These are phyloP conservation scores for Eleusine indica DNA, from an alignment of 176 grass and related monocot genomes.

Conservation along the genomic window DNA sequence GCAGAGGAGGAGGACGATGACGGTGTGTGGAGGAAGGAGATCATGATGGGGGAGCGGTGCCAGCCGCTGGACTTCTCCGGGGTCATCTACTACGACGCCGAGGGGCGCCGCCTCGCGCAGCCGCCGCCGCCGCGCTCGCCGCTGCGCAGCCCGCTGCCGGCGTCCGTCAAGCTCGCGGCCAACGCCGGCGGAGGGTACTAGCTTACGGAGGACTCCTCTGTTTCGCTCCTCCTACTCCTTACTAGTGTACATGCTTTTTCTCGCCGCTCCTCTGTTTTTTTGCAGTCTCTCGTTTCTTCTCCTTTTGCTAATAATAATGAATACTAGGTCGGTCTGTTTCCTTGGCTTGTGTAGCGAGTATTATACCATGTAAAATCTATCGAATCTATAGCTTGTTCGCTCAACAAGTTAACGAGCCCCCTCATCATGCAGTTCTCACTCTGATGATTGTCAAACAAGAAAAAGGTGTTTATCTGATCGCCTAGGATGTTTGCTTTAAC, in stretches of 20 bases:
- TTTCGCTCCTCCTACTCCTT: background rate
- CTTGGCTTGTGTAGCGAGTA: background rate
- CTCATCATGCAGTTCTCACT: background rate
- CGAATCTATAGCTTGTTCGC: conserved; percentile 13
- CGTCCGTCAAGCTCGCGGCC: conserved; percentile 35
- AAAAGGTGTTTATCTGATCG: background rate
- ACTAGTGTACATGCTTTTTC: conserved; percentile 3
- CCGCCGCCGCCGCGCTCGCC: conserved; percentile 66
- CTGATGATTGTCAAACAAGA: background rate
- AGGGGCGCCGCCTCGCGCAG: conserved; percentile 56
- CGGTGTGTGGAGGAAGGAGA: conserved; percentile 73
- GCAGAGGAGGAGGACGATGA: conserved; percentile 23
- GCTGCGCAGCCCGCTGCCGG: conserved; percentile 71
- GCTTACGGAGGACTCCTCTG: background rate
- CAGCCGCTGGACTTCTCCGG: conserved; percentile 85
- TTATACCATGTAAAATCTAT: background rate
- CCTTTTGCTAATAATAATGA: background rate
- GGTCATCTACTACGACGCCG: conserved; percentile 85
- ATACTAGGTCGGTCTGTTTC: background rate
- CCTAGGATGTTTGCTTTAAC: background rate
- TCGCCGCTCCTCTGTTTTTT: background rate
- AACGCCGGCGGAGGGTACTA: conserved; percentile 39
- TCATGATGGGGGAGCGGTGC: conserved; percentile 86
- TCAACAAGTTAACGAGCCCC: background rate
- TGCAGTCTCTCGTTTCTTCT: background rate